phyloP scores from a whole-genome alignment of 148 eudicot genomes.

The Cornus florida region DNA sequence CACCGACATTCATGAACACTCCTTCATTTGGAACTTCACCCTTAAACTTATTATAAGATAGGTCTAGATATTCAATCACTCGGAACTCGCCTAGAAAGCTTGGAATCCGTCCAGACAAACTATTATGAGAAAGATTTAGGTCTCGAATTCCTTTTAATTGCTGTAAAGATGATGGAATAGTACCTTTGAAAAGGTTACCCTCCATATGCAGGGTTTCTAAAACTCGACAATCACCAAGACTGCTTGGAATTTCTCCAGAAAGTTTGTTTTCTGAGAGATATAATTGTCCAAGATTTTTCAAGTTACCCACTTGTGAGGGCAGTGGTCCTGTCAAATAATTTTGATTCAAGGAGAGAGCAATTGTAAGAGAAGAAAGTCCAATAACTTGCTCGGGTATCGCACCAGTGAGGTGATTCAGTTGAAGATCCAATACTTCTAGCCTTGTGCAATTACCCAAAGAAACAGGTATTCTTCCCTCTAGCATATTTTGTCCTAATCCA shows the following conservation, averaged over 20 bases:
- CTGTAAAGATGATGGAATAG: slow-evolving; percentile 10
- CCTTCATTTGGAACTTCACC: slow-evolving; percentile 23
- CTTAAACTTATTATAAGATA: slow-evolving; percentile 18
- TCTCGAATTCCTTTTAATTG: neutral
- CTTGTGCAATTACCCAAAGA: slow-evolving; percentile 15
- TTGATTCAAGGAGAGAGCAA: neutral
- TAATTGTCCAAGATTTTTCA: neutral
- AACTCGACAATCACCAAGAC: slow-evolving; percentile 1
- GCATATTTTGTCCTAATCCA: neutral
- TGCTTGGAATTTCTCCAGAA: slow-evolving; percentile 9
- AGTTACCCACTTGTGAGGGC: slow-evolving; percentile 10
- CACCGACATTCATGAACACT: slow-evolving; percentile 2
- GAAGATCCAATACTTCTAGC: neutral
- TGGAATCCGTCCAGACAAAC: slow-evolving; percentile 19
- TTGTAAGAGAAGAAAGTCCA: neutral
- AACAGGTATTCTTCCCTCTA: slow-evolving; percentile 19
- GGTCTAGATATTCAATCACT: neutral
- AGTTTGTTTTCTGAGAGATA: slow-evolving; percentile 10
- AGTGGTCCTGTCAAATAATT: slow-evolving; percentile 8
- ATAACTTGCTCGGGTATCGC: neutral
- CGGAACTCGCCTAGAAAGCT: neutral
- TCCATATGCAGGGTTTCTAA: neutral
- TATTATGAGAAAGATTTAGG: slow-evolving; percentile 19
- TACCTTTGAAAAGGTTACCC: slow-evolving; percentile 17
- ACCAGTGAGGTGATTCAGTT: slow-evolving; percentile 3